These are phyloP conservation scores for Cladosporium sp. DNA, from an alignment of 2,329 filamentous ascomycete species.

Conservation along the genomic window DNA sequence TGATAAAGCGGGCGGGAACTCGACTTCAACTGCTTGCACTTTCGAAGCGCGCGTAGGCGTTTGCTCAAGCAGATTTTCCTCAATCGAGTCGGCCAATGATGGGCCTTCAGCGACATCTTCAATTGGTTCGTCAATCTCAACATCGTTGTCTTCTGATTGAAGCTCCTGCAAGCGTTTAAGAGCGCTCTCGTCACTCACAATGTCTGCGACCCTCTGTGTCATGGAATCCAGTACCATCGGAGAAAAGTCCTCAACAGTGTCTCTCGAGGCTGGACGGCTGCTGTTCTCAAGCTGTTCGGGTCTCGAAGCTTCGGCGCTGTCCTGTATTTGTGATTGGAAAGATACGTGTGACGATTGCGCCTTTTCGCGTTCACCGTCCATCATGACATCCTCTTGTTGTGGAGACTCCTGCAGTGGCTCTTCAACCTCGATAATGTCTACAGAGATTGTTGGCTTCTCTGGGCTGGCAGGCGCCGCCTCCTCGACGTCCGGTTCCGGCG, in stretches of 20 bases:
- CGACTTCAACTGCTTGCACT: not conserved
- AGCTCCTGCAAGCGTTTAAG: conserved; percentile 5
- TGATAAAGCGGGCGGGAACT: too few species aligned
- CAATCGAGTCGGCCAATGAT: not conserved
- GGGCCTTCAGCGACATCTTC: not conserved
- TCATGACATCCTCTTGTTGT: not conserved
- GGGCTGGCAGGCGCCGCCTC: not conserved
- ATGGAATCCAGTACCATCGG: conserved; percentile 2
- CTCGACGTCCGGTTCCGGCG: not conserved
- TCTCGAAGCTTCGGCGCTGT: not conserved
- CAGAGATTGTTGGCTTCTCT: not conserved
- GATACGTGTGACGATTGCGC: not conserved
- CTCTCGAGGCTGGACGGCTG: conserved; percentile 4
- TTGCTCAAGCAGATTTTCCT: not conserved
- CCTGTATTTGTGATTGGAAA: not conserved
- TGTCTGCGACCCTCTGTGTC: not conserved
- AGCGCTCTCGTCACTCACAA: not conserved
- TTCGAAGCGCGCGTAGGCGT: not conserved
- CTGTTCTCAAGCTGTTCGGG: not conserved
- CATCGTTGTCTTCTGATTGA: not conserved
- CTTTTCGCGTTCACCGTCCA: not conserved
- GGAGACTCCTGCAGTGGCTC: not conserved
- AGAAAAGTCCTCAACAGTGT: conserved; percentile 9
- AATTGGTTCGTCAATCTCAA: not conserved
- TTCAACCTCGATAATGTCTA: not conserved